These are phyloP conservation scores for Zygosaccharomyces pseudobailii DNA, from an alignment of 1,139 yeast species.

Conservation along the genomic window DNA sequence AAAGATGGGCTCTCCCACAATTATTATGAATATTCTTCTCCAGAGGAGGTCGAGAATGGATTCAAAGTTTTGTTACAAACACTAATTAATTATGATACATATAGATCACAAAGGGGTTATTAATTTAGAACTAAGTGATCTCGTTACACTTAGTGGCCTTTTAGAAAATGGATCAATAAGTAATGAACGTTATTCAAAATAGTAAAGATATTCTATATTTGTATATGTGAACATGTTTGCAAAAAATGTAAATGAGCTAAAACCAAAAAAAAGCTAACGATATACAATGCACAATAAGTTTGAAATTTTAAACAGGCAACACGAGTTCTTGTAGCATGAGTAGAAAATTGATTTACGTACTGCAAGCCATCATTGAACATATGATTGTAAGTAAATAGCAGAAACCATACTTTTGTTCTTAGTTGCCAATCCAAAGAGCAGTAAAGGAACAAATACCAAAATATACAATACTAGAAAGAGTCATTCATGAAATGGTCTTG, in stretches of 20 bases:
- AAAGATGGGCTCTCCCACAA: conserved; percentile 63
- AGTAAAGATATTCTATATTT: neutral
- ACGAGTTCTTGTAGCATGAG: neutral
- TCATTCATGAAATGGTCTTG: neutral
- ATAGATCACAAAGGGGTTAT: conserved; percentile 2
- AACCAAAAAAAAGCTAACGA: neutral
- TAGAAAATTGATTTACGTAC: neutral
- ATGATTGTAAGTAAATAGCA: neutral
- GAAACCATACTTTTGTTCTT: neutral
- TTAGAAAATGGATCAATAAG: no score
- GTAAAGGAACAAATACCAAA: neutral
- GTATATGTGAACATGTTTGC: neutral
- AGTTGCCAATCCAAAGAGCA: neutral
- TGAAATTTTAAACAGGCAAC: neutral
- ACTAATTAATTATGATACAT: conserved; percentile 48
- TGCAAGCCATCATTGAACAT: neutral
- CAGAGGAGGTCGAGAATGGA: conserved; percentile 56
- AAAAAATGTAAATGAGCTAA: neutral
- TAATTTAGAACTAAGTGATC: no score
- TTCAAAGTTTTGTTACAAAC: conserved; percentile 53
- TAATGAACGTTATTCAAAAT: neutral
- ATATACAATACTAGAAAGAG: neutral
- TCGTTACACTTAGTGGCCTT: no score
- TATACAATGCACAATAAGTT: neutral
- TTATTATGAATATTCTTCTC: conserved; percentile 58